Percentiles rank a stretch among this genome's conserved stretches.
Evolutionary conservation across 305 asterid genomes (phyloP).

Genomic region (Fraxinus dipetala): DNA sequence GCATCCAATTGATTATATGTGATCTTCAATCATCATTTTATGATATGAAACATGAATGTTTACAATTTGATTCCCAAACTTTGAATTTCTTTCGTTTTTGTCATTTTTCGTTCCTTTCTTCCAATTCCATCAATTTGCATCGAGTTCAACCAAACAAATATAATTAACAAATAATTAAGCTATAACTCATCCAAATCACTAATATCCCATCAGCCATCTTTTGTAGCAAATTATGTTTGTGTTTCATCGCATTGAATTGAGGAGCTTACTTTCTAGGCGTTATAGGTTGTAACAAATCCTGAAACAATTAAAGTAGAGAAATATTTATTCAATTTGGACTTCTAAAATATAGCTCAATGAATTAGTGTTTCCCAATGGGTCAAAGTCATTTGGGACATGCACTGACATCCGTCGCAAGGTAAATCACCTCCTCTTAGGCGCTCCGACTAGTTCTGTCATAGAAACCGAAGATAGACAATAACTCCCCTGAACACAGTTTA

Average conservation of each 20-base stretch:
- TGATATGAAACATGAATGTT: not conserved
- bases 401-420: not conserved
- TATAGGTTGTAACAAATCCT: not conserved
- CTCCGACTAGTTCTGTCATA: not conserved
- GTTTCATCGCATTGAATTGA: not conserved
- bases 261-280: not conserved
- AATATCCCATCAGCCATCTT: not conserved
- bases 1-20: not conserved
- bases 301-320: not conserved
- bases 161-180: too few relatives aligned
- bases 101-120: not conserved
- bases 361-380: not conserved
- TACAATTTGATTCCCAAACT: too few relatives aligned
- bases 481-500: not conserved
- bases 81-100: too few relatives aligned
- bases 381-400: not conserved
- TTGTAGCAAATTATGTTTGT: not conserved
- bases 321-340: not conserved
- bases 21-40: not conserved
- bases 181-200: not conserved
- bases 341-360: not conserved
- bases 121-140: not conserved
- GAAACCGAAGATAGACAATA: not conserved
- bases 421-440: not conserved
- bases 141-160: not conserved